Conservation (phyloP, 2,329 filamentous ascomycete genomes). For the Paecilomyces dactylethromorphus region DNA sequence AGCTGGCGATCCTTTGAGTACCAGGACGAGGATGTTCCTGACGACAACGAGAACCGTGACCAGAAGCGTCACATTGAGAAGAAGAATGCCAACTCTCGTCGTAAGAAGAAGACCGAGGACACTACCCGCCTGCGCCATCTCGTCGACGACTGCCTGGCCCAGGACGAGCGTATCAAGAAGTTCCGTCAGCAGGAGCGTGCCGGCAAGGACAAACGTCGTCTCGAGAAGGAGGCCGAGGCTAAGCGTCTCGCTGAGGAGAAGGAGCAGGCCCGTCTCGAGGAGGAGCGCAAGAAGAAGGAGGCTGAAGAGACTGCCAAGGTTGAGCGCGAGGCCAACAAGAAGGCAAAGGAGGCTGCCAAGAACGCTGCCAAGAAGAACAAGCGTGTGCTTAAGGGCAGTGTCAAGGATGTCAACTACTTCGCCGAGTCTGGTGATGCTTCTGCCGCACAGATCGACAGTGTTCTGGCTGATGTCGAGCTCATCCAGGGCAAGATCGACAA, state of each 20-base stretch:
- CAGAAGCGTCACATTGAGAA: slow-evolving; percentile 97
- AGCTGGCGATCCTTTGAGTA: slow-evolving; percentile 98
- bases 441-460: slow-evolving; percentile 71
- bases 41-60: slow-evolving; percentile 98
- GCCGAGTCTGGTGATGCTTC: slow-evolving; percentile 61
- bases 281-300: slow-evolving; percentile 71
- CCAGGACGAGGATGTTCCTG: slow-evolving; percentile 95
- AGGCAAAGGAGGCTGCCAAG: slow-evolving; percentile 97
- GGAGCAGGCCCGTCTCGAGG: slow-evolving; percentile 73
- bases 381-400: slow-evolving; percentile 84
- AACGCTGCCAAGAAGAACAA: slow-evolving; percentile 99
- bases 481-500: slow-evolving; percentile 83
- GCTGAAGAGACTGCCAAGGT: slow-evolving; percentile 82
- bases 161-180: slow-evolving; percentile 93
- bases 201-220: slow-evolving; percentile 89
- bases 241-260: slow-evolving; percentile 83
- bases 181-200: slow-evolving; percentile 90
- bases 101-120: slow-evolving; percentile 99
- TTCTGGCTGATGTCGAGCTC: slow-evolving; percentile 78
- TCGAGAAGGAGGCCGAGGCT: slow-evolving; percentile 86
- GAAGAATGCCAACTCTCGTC: slow-evolving; percentile 95
- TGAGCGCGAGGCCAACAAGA: slow-evolving; percentile 78
- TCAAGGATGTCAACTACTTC: slow-evolving; percentile 99
- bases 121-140: slow-evolving; percentile 82
- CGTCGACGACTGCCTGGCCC: slow-evolving; percentile 76